Conservation (phyloP, 2,329 filamentous ascomycete species). For the Zymoseptoria pseudotritici region DNA sequence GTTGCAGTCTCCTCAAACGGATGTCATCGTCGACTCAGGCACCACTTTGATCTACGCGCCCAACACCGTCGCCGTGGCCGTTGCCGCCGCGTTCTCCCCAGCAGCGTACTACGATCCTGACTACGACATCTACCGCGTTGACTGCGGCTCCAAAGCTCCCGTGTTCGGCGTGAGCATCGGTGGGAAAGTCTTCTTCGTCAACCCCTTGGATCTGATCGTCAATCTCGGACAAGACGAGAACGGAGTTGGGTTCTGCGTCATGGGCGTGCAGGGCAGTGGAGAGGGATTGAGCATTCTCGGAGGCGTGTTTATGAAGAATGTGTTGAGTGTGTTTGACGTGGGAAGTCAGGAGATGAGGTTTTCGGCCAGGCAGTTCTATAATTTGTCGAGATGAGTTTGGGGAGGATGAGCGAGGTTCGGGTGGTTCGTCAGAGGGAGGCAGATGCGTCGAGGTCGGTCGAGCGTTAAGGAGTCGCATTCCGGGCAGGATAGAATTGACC, state of each 20-base stretch:
- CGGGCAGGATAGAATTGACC: not conserved
- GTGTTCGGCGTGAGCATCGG: slow-evolving; percentile 36
- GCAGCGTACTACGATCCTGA: slow-evolving; percentile 31
- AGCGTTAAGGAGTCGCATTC: not conserved
- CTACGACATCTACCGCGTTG: slow-evolving; percentile 31
- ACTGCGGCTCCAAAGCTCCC: slow-evolving; percentile 37
- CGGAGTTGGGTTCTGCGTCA: slow-evolving; percentile 23
- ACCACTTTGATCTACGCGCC: slow-evolving; percentile 38
- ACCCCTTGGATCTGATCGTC: slow-evolving; percentile 26
- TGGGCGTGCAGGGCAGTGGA: slow-evolving; percentile 28
- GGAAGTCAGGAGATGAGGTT: slow-evolving; percentile 43
- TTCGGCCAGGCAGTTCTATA: slow-evolving; percentile 29
- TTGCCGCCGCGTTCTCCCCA: slow-evolving; percentile 39
- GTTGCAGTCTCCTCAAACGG: slow-evolving; percentile 25
- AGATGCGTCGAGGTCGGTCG: not conserved
- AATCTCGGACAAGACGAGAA: slow-evolving; percentile 7
- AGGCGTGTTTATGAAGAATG: slow-evolving; percentile 44
- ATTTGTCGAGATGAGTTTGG: not conserved
- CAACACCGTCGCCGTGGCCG: slow-evolving; percentile 27
- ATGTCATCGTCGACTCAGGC: slow-evolving; percentile 41
- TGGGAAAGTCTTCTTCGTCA: slow-evolving; percentile 29
- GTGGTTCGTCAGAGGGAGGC: too few relatives aligned
- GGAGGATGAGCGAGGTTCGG: not conserved
- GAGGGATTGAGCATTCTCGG: slow-evolving; percentile 37
- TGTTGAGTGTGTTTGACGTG: slow-evolving; percentile 46